A percentile compares a stretch with the other conserved stretches of the same genome.
Conservation (phyloP, 2,329 filamentous ascomycete species). For the Microsporum ferrugineum region DNA sequence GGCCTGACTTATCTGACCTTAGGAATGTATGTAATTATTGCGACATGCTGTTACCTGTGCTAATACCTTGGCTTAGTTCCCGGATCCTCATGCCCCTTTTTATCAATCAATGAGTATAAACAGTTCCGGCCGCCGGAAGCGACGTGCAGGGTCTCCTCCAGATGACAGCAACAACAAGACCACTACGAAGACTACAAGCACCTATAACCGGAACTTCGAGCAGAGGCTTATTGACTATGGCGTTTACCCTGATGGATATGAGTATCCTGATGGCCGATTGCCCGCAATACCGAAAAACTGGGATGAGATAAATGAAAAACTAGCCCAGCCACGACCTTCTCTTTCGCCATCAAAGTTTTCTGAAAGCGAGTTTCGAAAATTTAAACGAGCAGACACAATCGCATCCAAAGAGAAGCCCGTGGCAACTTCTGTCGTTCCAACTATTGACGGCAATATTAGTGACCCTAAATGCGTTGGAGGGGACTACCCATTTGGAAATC, state of each 20-base stretch:
- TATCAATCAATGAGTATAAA: background rate
- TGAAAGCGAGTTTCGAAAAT: constrained; percentile 21
- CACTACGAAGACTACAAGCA: background rate
- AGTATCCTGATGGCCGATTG: constrained; percentile 17
- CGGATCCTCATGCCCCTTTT: background rate
- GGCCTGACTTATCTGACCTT: constrained; percentile 11
- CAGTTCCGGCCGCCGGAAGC: background rate
- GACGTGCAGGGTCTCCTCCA: constrained; percentile 2
- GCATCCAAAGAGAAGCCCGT: constrained; percentile 29
- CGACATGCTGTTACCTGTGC: background rate
- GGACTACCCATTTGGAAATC: constrained; percentile 26
- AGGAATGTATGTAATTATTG: constrained; percentile 10
- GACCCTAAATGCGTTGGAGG: constrained; percentile 18
- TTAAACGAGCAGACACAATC: constrained; percentile 19
- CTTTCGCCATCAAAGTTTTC: constrained; percentile 29
- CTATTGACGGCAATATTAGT: constrained; percentile 10
- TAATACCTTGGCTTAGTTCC: background rate
- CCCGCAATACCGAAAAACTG: constrained; percentile 23
- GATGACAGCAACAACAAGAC: constrained; percentile 4
- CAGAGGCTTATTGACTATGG: constrained; percentile 28
- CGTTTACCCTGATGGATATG: constrained; percentile 22
- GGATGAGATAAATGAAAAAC: constrained; percentile 20
- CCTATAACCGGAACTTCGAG: constrained; percentile 28
- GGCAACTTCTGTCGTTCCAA: constrained; percentile 24
- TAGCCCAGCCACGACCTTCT: constrained; percentile 22